Conservation (phyloP, 2,329 filamentous ascomycete species). For the Scedosporium minutisporum region DNA sequence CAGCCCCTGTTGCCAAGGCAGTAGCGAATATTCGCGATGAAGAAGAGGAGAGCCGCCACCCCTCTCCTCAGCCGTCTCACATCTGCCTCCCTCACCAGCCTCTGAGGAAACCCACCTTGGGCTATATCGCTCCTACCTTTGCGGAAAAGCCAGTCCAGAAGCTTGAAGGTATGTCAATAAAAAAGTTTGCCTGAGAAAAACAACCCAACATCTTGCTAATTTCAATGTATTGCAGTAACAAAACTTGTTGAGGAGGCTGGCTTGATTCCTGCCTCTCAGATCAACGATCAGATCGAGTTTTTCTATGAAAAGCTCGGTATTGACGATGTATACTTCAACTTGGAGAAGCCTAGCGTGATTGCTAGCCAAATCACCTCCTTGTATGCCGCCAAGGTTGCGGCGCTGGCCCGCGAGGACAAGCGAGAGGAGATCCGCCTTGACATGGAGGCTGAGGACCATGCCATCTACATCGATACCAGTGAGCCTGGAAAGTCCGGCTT, state of each 20-base stretch:
- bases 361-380: slow-evolving; percentile 91
- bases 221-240: slow-evolving; percentile 52
- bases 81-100: slow-evolving; percentile 65
- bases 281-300: slow-evolving; percentile 83
- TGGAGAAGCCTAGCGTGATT: slow-evolving; percentile 77
- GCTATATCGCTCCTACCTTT: slow-evolving; percentile 91
- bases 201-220: not conserved
- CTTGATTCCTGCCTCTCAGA: slow-evolving; percentile 76
- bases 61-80: slow-evolving; percentile 83
- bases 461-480: slow-evolving; percentile 97
- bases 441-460: slow-evolving; percentile 89
- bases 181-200: slow-evolving; percentile 2
- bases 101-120: slow-evolving; percentile 79
- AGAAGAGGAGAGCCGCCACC: slow-evolving; percentile 46
- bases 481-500: slow-evolving; percentile 71
- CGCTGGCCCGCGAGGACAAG: slow-evolving; percentile 87
- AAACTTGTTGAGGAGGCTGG: slow-evolving; percentile 66
- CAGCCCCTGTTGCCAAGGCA: slow-evolving; percentile 19
- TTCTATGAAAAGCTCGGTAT: slow-evolving; percentile 98
- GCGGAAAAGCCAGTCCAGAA: slow-evolving; percentile 89
- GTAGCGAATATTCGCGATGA: slow-evolving; percentile 31
- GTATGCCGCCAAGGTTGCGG: slow-evolving; percentile 93
- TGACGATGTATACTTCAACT: slow-evolving; percentile 96
- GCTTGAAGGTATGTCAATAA: slow-evolving; percentile 48
- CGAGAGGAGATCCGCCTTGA: slow-evolving; percentile 88